These are phyloP conservation scores for Acer negundo DNA, from an alignment of 345 rosid species.

Conservation along the genomic window DNA sequence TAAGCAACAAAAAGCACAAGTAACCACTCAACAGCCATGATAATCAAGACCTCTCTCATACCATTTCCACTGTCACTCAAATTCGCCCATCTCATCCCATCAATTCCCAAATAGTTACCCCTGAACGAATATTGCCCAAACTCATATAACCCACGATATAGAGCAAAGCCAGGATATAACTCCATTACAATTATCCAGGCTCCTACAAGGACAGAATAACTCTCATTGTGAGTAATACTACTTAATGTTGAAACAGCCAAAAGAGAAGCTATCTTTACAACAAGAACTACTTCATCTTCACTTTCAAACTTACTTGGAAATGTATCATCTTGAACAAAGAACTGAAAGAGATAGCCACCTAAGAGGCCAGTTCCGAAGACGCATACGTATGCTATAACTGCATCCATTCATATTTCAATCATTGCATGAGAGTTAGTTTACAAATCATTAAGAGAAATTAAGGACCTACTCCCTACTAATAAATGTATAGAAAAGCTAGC, in stretches of 20 bases:
- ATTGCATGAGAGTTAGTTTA: constrained; percentile 14
- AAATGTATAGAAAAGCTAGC: constrained; percentile 9
- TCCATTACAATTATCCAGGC: constrained; percentile 68
- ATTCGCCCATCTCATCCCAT: constrained; percentile 78
- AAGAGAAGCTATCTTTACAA: background rate
- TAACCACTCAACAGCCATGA: constrained; percentile 77
- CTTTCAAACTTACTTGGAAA: constrained; percentile 80
- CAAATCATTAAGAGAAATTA: background rate
- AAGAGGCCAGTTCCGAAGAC: constrained; percentile 88
- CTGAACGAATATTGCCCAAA: constrained; percentile 53
- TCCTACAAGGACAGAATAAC: constrained; percentile 44
- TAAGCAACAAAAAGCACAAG: constrained; percentile 60
- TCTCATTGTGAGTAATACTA: constrained; percentile 5
- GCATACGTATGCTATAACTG: constrained; percentile 67
- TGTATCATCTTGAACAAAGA: constrained; percentile 59
- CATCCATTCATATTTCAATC: constrained; percentile 23
- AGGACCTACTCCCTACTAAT: constrained; percentile 2
- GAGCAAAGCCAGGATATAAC: constrained; percentile 82
- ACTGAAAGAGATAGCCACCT: constrained; percentile 70
- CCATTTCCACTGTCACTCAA: constrained; percentile 57
- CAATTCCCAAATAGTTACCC: constrained; percentile 50
- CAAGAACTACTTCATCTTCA: background rate
- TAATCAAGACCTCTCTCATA: constrained; percentile 60
- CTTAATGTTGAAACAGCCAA: constrained; percentile 1
- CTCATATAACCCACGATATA: constrained; percentile 88